Conservation (phyloP, 192 early-diverging fungal genomes). For the Gryganskiella cystojenkinii region DNA sequence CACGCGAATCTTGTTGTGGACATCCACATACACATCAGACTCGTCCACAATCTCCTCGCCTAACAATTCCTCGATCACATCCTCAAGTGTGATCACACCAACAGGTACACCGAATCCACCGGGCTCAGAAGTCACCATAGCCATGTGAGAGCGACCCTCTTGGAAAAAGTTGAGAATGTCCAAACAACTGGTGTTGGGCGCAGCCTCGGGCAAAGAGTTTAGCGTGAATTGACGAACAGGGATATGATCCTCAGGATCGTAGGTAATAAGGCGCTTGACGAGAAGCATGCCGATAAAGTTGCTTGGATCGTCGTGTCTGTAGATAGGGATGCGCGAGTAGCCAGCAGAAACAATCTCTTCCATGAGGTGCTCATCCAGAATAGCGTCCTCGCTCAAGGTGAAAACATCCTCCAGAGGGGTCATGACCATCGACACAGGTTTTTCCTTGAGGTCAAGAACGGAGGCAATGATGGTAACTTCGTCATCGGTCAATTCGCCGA, state of each 20-base stretch:
- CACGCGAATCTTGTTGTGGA: constrained; percentile 69
- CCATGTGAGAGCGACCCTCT: constrained; percentile 86
- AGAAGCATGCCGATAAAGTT: constrained; percentile 83
- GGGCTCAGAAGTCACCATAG: constrained; percentile 65
- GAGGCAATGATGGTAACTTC: constrained; percentile 85
- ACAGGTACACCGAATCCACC: constrained; percentile 65
- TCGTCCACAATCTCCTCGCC: constrained; percentile 88
- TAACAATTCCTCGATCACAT: constrained; percentile 87
- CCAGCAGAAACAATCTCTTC: constrained; percentile 73
- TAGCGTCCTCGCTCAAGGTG: constrained; percentile 70
- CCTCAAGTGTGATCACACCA: constrained; percentile 83
- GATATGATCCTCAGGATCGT: constrained; percentile 75
- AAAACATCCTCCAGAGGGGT: constrained; percentile 77
- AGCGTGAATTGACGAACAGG: constrained; percentile 71
- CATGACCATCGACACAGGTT: constrained; percentile 74
- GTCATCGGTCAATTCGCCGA: constrained; percentile 77
- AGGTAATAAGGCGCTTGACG: constrained; percentile 79
- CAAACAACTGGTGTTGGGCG: constrained; percentile 66
- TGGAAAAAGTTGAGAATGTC: constrained; percentile 89
- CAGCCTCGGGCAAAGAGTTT: constrained; percentile 64
- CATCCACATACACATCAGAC: constrained; percentile 71
- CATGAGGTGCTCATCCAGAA: constrained; percentile 66
- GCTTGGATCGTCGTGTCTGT: constrained; percentile 62
- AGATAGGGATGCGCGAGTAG: constrained; percentile 83
- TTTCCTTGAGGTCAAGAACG: constrained; percentile 80